Base-by-base conservation (phyloP, 495 filamentous ascomycete species). In the Aspergillus baeticus region DNA sequence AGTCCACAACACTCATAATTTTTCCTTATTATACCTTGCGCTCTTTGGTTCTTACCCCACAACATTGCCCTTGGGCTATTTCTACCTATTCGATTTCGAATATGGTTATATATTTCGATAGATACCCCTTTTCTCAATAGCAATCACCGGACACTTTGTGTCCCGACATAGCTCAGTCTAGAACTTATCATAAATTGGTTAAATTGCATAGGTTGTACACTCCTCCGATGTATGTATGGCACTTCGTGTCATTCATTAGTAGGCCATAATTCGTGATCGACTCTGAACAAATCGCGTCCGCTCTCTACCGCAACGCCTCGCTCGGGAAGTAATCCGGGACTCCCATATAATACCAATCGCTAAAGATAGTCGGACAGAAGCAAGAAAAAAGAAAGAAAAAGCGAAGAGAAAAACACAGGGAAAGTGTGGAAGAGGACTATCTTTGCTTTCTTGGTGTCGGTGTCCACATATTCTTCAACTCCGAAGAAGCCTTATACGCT, bases 401-500 rank as follows among this genome's bases (percentile, higher is more conserved):
- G 23, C 13, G 20, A 51, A 18, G 46, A 54, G 18, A 38, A 10
- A n/a, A n/a, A n/a, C 4, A 4, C 26, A 8, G 3, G 8, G 26
- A 29, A 29, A 29, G 26, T 8, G 26, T 29, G 26, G 10, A 46
- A 45, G n/a, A 31, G 22, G 13, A 14, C 52, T 47, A 62, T 63
- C 59, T 72, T 49, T 71, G 69, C 41, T 61, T 66, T 55, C 59
- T 73, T 43, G 82, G 77, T 41, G 81, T 84, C 8, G 82, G 77
- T 42, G 80, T 83, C 84, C 81, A 85, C 50, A 77, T 70, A 66
- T 78, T 78, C 57, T 72, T 75, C 53, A 82, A 63, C 33, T 68
- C 65, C 36, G 74, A 76, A 48, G 77, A 77, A 42, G 77, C 15
- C 58, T 62, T n/a, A 58, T 37, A 20, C 60, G 55, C 41, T 69